Evolutionary conservation across 1,284 basidiomycete species (phyloP).

Genomic region (Dichomitus squalens): DNA sequence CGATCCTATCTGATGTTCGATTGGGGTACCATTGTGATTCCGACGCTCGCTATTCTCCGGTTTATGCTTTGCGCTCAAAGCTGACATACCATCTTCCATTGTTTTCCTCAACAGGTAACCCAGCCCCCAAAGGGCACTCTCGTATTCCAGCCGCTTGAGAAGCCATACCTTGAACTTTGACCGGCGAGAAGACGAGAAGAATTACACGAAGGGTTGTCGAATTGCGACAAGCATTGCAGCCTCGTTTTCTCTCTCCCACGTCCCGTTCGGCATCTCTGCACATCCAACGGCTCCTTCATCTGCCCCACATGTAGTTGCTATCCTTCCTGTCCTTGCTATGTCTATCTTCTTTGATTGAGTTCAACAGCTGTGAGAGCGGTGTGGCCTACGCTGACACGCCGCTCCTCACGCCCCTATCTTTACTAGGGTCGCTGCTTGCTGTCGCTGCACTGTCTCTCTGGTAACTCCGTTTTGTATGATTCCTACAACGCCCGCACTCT

Average conservation of each 20-base stretch:
- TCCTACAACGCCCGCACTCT: too few species aligned
- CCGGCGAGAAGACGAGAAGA: background rate
- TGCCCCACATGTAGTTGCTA: background rate
- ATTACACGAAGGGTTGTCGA: background rate
- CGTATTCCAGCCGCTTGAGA: constrained; percentile 25
- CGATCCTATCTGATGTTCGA: constrained; percentile 3
- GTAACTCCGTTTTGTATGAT: too few species aligned
- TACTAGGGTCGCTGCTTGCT: background rate
- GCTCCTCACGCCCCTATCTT: background rate
- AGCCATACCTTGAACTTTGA: constrained; percentile 20
- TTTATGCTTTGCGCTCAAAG: background rate
- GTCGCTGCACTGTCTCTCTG: too few species aligned
- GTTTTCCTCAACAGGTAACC: constrained; percentile 18
- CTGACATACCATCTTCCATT: background rate
- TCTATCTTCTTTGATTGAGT: background rate
- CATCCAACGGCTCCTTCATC: background rate
- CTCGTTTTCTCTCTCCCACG: background rate
- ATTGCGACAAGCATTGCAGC: background rate
- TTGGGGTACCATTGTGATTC: background rate
- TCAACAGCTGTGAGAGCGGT: background rate
- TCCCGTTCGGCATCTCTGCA: background rate
- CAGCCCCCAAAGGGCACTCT: constrained; percentile 30
- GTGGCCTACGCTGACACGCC: background rate
- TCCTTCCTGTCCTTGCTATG: background rate
- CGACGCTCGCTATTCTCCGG: background rate